Evolutionary conservation across 1,284 basidiomycete species (phyloP), one percentile per base, ranked within the genome.

Genomic region (Peniophora sp.): DNA sequence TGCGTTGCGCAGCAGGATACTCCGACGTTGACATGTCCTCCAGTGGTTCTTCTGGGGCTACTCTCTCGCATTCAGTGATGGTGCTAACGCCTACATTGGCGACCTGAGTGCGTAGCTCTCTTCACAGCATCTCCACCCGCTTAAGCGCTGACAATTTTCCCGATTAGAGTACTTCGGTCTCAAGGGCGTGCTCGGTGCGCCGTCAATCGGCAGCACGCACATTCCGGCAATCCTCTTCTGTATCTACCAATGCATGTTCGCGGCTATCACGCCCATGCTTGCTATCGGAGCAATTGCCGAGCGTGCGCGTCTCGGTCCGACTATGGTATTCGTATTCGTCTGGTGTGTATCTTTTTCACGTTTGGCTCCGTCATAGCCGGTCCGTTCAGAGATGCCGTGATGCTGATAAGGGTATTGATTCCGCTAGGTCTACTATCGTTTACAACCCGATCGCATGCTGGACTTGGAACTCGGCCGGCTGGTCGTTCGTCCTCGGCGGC

Each of bases 371-470:
- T 12, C 12, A 12, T 32, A 32, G 27, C 27, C n/a, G n/a, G n/a
- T n/a, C 27, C 27, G 27, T 12, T 32, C 12, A 12, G 27, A 32
- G 27, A 32, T 32, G 27, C 27, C 27, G 27, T 32, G 6, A 32
- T 32, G 12, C 27, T 32, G 27, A 32, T 32, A 32, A 32, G 27
- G 27, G 27, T 32, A 32, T 6, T 32, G 27, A 5, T 8, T 41
- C 18, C 37, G 37, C n/a, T 41, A 41, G 37, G 94, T 75, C 87
- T 11, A 97, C 95, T 3, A 68, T 97, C 55, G 94, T 97, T 32
- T 97, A 97, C 70, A 88, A 92, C 62, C 91, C 92, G 8, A 88
- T 95, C 59, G 92, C 92, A 0, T 89, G 85, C 71, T 96, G 94
- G 94, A 93, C 93, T 0, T 98, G 95, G 93, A 94, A 92, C 67